Percentiles rank a stretch among this genome's conserved stretches.
Evolutionary conservation across 352 stramenopile species (phyloP).

Genomic region (Aphanomyces euteiches): DNA sequence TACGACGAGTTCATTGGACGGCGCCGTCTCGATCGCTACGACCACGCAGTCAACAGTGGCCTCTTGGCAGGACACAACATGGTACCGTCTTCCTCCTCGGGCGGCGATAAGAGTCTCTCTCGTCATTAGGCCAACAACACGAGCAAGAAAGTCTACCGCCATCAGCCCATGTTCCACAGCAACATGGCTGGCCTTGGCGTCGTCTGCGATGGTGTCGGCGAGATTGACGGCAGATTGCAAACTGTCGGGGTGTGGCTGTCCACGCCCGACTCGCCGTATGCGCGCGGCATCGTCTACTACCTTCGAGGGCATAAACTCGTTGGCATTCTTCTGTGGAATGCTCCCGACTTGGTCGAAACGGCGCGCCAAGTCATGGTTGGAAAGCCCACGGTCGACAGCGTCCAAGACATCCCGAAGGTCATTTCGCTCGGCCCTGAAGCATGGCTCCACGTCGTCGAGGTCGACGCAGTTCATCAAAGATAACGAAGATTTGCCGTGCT

Average conservation of each 20-base stretch:
- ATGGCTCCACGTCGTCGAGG: slow-evolving; percentile 76
- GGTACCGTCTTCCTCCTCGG: slow-evolving; percentile 42
- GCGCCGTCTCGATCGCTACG: slow-evolving; percentile 86
- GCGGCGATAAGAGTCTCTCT: not conserved
- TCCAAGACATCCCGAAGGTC: slow-evolving; percentile 69
- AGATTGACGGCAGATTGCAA: slow-evolving; percentile 72
- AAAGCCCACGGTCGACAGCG: slow-evolving; percentile 64
- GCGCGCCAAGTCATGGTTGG: slow-evolving; percentile 78
- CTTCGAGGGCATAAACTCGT: slow-evolving; percentile 86
- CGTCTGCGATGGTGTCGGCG: slow-evolving; percentile 78
- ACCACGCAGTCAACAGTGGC: slow-evolving; percentile 90
- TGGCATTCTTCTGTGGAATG: slow-evolving; percentile 89
- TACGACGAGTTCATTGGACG: slow-evolving; percentile 84
- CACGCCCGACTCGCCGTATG: slow-evolving; percentile 39
- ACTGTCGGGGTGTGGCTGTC: slow-evolving; percentile 81
- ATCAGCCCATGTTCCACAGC: slow-evolving; percentile 87
- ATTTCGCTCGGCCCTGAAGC: slow-evolving; percentile 85
- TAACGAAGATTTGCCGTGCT: not conserved
- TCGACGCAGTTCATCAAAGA: slow-evolving; percentile 25
- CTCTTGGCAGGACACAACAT: slow-evolving; percentile 87
- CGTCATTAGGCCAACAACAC: slow-evolving; percentile 32
- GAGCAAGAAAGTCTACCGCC: slow-evolving; percentile 81
- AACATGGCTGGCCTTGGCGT: slow-evolving; percentile 69
- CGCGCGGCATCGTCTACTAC: slow-evolving; percentile 89
- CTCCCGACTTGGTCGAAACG: slow-evolving; percentile 77